Percentiles rank a stretch among this genome's conserved stretches.
phyloP scores from a whole-genome alignment of 495 filamentous ascomycete species.

The Aspergillus hancockii region DNA sequence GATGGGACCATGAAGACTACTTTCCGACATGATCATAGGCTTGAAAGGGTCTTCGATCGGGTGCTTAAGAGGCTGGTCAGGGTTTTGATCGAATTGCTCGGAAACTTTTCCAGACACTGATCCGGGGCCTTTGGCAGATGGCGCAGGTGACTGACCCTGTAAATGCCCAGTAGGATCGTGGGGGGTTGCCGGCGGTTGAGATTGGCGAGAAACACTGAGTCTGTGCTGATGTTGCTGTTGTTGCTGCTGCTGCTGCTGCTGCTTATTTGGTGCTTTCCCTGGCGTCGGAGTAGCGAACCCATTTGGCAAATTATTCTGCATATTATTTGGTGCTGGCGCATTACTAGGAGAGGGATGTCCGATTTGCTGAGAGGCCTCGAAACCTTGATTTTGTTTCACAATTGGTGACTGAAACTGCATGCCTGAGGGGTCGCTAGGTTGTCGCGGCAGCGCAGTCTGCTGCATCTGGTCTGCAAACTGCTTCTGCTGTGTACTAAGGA shows the following conservation, averaged over 20 bases:
- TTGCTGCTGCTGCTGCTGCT: conserved; percentile 35
- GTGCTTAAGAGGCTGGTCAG: conserved; percentile 49
- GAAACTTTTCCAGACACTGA: conserved; percentile 47
- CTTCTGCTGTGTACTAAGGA: conserved; percentile 59
- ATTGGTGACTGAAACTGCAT: conserved; percentile 45
- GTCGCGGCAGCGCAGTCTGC: conserved; percentile 45
- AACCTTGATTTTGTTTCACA: conserved; percentile 33
- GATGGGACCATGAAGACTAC: conserved; percentile 65
- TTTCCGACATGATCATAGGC: conserved; percentile 58
- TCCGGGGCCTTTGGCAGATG: conserved; percentile 34
- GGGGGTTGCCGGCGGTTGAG: conserved; percentile 36
- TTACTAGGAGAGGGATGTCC: conserved; percentile 40
- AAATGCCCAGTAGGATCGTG: conserved; percentile 36
- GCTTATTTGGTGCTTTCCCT: conserved; percentile 39
- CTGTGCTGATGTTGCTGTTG: conserved; percentile 39
- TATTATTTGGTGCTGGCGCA: conserved; percentile 34
- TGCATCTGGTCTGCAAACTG: conserved; percentile 54
- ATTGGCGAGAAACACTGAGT: conserved; percentile 38
- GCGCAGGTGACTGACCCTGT: conserved; percentile 36
- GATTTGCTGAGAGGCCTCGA: conserved; percentile 37
- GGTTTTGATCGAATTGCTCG: conserved; percentile 41
- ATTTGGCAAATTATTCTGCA: conserved; percentile 36
- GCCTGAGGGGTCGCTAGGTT: conserved; percentile 36
- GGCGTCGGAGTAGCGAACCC: conserved; percentile 46
- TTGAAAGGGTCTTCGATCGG: conserved; percentile 49